Base-by-base conservation (phyloP, 2,329 filamentous ascomycete species). In the Diaporthe caulivora region DNA sequence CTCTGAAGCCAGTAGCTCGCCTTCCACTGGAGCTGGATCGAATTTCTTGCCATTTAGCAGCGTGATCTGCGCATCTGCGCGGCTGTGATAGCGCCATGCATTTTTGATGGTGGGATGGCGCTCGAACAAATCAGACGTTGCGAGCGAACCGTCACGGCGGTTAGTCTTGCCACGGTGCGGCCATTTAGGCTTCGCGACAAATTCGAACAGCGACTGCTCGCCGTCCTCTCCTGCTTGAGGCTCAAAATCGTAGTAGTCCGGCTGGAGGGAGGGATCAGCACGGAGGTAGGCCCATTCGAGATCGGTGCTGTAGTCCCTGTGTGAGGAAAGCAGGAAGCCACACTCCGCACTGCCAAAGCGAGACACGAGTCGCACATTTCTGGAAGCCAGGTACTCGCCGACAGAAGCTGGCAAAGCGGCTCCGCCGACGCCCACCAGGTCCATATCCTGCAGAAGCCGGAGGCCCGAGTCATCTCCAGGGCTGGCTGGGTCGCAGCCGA, bases 1-100 rank as follows among this genome's bases (percentile, higher is more conserved):
- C 1, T 53, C 53, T 3, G 73, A 75, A 1, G 85, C 82, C 1
- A 85, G 80, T 6, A 93, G 85, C 0, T 83, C 84, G 2, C 85
- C 87, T 79, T 93, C 92, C 3, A 93, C 79, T 0, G 89, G 88
- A 1, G 88, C 87, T 1, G 91, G 91, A 76, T 93, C 90, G 74
- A 93, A 92, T 76, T 93, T 93, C 82, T 93, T 92, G 2, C 92
- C 91, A 9, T 91, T 93, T 13, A 89, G 82, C 5, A 93, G 84
- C 0, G 88, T 89, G 47, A 93, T 85, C 69, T 90, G 90, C 3
- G 89, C 86, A 76, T 93, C 92, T 0, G 87, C 86, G 51, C 92
- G 84, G 1, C 88, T 90, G 70, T 91, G 86, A 77, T 92, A 92
- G 44, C 86, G 85, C 91, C 91, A 93, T 0, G 90, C 89, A 70